Evolutionary conservation across 1,284 basidiomycete species (phyloP), one percentile per base, ranked within the genome.

Genomic region (Hypsizygus ulmarius): DNA sequence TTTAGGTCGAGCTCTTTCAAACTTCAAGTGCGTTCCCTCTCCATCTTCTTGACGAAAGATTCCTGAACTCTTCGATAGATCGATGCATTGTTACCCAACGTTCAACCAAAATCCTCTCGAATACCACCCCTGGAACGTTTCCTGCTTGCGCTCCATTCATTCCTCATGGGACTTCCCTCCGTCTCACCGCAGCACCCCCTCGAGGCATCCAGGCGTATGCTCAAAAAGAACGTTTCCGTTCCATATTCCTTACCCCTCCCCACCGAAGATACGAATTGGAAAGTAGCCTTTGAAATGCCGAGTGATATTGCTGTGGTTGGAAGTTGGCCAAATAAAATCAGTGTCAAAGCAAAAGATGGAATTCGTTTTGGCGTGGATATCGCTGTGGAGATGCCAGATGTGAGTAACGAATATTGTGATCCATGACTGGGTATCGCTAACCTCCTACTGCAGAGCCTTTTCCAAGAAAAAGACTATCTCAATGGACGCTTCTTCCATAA

Each of bases 401-500:
- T 93, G 59, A 58, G 87, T 61, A 32, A 45, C 21, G 15, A 11
- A 29, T 16, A 39, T 15, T 45, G 14, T 41, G 19, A n/a, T n/a
- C n/a, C 9, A 15, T 39, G 33, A 44, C 7, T 41, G 19, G 7
- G n/a, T n/a, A 21, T 15, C 15, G 16, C 49, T 41, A 46, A 49
- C n/a, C 11, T 37, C 37, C 18, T 53, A 29, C 38, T 25, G 28
- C 59, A 93, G 83, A 62, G 59, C 37, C 69, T 97, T 19, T 94
- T 99, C 60, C 93, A 97, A 69, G 90, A 95, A 58, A 99, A 98
- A 65, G 96, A 99, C 64, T 91, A 94, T 56, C 72, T 94, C 47
- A 90, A 95, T 62, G 82, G 84, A 29, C 82, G 97, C 14, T 95
- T 91, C 67, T 95, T 96, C 63, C 88, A 96, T 65, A 99, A 99